phyloP scores from a whole-genome alignment of 805 yeast genomes.

The Lipomyces spencermartinsiae region DNA sequence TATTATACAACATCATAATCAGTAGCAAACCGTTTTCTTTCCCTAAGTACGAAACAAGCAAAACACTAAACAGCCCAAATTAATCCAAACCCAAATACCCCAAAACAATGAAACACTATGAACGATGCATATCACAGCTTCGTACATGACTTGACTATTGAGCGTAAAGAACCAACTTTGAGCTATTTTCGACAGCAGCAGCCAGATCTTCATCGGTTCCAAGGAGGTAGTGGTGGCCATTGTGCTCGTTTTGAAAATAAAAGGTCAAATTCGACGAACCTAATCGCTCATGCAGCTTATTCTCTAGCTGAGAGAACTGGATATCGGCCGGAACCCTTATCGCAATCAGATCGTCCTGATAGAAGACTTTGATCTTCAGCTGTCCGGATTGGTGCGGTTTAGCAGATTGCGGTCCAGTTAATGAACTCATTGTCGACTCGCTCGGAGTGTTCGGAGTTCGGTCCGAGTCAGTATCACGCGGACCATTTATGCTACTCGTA shows the following conservation, averaged over 20 bases:
- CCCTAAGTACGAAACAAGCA: neutral
- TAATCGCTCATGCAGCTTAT: constrained; percentile 46
- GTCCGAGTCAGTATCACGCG: constrained; percentile 27
- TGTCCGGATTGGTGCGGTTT: constrained; percentile 14
- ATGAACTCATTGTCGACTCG: constrained; percentile 10
- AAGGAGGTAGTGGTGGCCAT: constrained; percentile 40
- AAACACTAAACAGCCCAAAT: neutral
- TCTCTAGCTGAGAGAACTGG: constrained; percentile 43
- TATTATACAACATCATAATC: neutral
- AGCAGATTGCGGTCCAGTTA: constrained; percentile 10
- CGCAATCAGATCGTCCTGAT: constrained; percentile 49
- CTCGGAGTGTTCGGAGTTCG: constrained; percentile 16
- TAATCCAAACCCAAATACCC: neutral
- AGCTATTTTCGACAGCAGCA: constrained; percentile 41
- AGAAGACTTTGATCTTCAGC: constrained; percentile 50
- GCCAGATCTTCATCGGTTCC: constrained; percentile 49
- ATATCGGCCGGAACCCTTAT: constrained; percentile 47
- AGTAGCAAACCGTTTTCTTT: neutral
- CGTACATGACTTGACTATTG: constrained; percentile 12
- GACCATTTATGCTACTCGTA: constrained; percentile 12
- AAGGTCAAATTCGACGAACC: constrained; percentile 41
- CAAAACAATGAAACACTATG: neutral
- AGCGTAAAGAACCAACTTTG: constrained; percentile 33
- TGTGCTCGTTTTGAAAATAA: constrained; percentile 42
- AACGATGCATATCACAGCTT: neutral